phyloP scores from a whole-genome alignment of 1,139 yeast species.

The Hansenula sp. region DNA sequence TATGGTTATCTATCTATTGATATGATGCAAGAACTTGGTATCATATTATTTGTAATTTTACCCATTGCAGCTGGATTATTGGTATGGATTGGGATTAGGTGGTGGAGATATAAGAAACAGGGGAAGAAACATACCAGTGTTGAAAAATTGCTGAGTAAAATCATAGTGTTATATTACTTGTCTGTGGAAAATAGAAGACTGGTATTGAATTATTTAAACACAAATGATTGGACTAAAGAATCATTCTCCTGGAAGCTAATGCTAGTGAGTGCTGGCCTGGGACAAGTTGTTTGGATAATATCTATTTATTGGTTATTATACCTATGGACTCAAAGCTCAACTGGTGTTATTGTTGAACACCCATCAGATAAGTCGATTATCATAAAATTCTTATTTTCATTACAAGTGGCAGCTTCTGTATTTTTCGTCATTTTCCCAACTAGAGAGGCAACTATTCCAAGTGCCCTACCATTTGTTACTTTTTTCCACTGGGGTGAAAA shows the following conservation, averaged over 20 bases:
- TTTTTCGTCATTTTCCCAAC: background rate
- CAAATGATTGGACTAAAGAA: background rate
- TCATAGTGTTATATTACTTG: background rate
- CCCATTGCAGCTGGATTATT: background rate
- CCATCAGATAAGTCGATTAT: too few species aligned
- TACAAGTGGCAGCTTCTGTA: background rate
- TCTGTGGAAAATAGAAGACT: background rate
- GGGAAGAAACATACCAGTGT: background rate
- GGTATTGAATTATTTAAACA: background rate
- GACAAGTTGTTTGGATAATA: background rate
- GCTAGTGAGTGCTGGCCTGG: background rate
- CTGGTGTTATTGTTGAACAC: background rate
- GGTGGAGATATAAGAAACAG: background rate
- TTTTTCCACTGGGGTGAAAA: conserved; percentile 1
- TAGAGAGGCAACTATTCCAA: background rate
- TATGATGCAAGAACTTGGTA: background rate
- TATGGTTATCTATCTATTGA: conserved; percentile 1
- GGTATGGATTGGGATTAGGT: background rate
- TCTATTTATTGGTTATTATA: background rate
- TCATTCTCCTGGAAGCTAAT: background rate
- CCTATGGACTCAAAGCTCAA: background rate
- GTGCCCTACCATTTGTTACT: background rate
- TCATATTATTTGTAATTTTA: background rate
- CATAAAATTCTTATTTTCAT: background rate
- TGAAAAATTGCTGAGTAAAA: background rate